phyloP scores from a whole-genome alignment of 2,329 filamentous ascomycete species.

The Aspergillus fumigatiaffinis region DNA sequence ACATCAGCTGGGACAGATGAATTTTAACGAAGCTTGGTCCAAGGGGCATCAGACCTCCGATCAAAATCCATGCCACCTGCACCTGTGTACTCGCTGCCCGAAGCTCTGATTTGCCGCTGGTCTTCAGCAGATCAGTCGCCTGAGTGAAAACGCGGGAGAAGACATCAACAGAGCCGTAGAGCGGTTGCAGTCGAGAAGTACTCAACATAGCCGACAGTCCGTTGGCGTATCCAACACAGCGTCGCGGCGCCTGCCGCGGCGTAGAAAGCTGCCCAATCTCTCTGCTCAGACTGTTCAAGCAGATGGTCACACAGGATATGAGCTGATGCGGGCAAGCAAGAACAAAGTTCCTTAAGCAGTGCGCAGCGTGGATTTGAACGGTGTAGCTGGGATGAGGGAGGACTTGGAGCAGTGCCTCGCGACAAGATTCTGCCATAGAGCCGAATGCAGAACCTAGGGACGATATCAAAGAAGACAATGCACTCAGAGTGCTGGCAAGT shows the following conservation, averaged over 20 bases:
- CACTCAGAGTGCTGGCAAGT: conserved; percentile 72
- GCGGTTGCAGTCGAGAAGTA: conserved; percentile 78
- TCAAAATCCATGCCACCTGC: conserved; percentile 95
- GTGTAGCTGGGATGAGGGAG: conserved; percentile 94
- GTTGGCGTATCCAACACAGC: conserved; percentile 87
- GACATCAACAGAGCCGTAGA: conserved; percentile 93
- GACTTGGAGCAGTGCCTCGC: conserved; percentile 84
- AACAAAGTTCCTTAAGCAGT: conserved; percentile 81
- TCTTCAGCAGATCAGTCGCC: conserved; percentile 87
- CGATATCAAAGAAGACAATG: conserved; percentile 72
- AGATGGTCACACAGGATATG: conserved; percentile 85
- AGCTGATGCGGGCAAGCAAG: conserved; percentile 90
- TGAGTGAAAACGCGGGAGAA: conserved; percentile 88
- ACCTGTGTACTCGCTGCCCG: conserved; percentile 91
- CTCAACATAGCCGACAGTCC: conserved; percentile 87
- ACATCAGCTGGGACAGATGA: conserved; percentile 84
- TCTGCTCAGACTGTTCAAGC: conserved; percentile 89
- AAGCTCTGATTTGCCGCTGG: conserved; percentile 84
- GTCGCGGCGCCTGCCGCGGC: conserved; percentile 71
- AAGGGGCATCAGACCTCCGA: conserved; percentile 92
- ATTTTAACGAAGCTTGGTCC: conserved; percentile 99
- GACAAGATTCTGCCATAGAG: conserved; percentile 72
- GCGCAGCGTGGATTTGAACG: conserved; percentile 84
- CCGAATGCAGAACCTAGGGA: conserved; percentile 79
- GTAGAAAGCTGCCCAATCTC: conserved; percentile 75